phyloP scores from a whole-genome alignment of 805 yeast species.

The Pichia cephalocereana region DNA sequence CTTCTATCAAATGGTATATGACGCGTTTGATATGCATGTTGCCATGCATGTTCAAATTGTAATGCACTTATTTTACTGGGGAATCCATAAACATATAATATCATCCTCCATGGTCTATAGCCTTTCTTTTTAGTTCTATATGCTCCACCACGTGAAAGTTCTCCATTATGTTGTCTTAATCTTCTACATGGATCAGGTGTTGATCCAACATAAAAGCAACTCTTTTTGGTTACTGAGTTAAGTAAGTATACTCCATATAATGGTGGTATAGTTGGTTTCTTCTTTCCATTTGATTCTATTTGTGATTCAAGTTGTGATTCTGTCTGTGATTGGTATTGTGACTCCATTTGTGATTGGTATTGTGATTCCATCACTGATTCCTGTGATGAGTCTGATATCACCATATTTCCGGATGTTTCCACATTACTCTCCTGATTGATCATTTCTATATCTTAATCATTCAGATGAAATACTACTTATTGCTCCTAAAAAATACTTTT shows the following conservation, averaged over 20 bases:
- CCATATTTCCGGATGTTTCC: no score
- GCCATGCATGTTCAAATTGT: constrained; percentile 83
- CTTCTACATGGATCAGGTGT: constrained; percentile 67
- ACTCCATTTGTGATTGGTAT: neutral
- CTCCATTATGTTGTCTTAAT: constrained; percentile 75
- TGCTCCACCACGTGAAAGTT: constrained; percentile 56
- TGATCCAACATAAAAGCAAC: constrained; percentile 68
- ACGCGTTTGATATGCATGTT: constrained; percentile 58
- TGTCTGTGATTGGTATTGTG: neutral
- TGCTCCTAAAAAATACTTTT: no score
- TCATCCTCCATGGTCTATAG: constrained; percentile 69
- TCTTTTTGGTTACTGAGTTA: constrained; percentile 47
- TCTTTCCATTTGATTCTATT: no score
- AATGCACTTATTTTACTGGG: constrained; percentile 61
- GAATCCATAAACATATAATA: constrained; percentile 57
- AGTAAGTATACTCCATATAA: constrained; percentile 69
- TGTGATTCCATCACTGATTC: neutral
- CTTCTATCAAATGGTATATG: constrained; percentile 38
- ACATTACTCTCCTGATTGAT: no score
- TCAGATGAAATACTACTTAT: no score
- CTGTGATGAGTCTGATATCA: no score
- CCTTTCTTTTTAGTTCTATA: constrained; percentile 49
- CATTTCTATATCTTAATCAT: no score
- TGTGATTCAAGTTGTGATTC: neutral
- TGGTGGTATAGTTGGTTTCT: constrained; percentile 18